Base-by-base conservation (phyloP, 257 asterid genomes). In the Salvia hispanica region DNA sequence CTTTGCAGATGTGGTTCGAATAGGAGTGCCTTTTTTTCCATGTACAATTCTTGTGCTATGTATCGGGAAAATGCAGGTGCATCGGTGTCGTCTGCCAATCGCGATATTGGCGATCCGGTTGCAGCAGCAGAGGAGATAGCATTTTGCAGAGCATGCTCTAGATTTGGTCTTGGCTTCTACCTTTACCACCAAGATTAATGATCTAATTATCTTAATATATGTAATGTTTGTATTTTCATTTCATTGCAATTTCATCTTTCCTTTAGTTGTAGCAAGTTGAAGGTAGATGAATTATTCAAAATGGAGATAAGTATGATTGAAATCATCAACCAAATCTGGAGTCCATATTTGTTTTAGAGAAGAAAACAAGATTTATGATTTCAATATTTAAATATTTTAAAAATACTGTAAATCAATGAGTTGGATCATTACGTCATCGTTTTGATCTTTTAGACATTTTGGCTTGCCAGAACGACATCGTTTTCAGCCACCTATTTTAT, bases 71-170 rank as follows among this genome's bases (percentile, higher is more conserved):
- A 57, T 64, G 71, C 84, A 92, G 98, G 98, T 96, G 72, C 87
- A 84, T 72, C 91, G 96, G 95, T 86, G 50, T 67, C 83, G 51
- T 64, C 86, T 2, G 77, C 72, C 40, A 74, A 74, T 66, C 80
- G 57, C 57, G 67, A 57, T 46, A 58, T 43, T 39, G 69, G 54
- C 21, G 96, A 92, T 78, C 90, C 91, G 6, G 98, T 90, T 67
- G 88, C 89, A 54, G 95, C 92, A 9, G 98, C 98, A 16, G 98
- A 92, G 83, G 90, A 90, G 81, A 76, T 90, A 61, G 98, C 98
- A 36, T 92, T 90, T 76, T 90, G 98, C 91, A 74, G 83, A 80
- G 96, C 98, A 39, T 90, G 98, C 70, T 89, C 97, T 64, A 84
- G 98, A 34, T 92, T 92, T 63, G 98, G 98, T 57, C 97, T 92